A percentile compares a stretch with the other conserved stretches of the same genome.
phyloP scores from a whole-genome alignment of 2,329 filamentous ascomycete species.

The Ophiocordyceps camponoti-leonardi region DNA sequence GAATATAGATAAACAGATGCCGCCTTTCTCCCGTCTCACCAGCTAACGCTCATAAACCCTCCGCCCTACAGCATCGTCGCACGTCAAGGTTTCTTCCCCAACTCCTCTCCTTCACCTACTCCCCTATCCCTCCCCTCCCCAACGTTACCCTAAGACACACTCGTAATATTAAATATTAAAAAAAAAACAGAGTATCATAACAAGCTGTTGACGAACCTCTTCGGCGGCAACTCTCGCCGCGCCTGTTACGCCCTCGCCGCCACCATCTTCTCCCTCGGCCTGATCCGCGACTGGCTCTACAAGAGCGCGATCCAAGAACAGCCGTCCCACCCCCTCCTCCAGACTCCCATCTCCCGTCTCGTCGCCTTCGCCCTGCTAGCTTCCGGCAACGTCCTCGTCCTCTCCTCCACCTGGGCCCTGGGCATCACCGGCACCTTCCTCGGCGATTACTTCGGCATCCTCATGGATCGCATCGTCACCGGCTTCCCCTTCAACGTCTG shows the following conservation, averaged over 20 bases:
- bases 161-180: not conserved
- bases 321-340: conserved; percentile 59
- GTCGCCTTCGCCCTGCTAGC: conserved; percentile 56
- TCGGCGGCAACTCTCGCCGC: conserved; percentile 56
- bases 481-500: conserved; percentile 92
- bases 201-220: conserved; percentile 74
- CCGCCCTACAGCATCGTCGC: conserved; percentile 50
- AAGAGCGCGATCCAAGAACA: conserved; percentile 62
- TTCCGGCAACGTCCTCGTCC: conserved; percentile 65
- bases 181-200: conserved; percentile 62
- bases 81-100: conserved; percentile 48
- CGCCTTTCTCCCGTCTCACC: too few species aligned
- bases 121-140: not conserved
- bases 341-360: conserved; percentile 38
- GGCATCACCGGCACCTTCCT: conserved; percentile 93
- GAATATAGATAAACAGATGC: not conserved
- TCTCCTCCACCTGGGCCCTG: conserved; percentile 79
- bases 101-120: too few species aligned
- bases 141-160: not conserved
- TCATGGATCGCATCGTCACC: conserved; percentile 90
- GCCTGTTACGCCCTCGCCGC: conserved; percentile 83
- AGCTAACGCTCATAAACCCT: not conserved
- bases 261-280: conserved; percentile 80
- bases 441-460: conserved; percentile 95
- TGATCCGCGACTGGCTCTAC: conserved; percentile 78